These are phyloP conservation scores for Peronospora destructor DNA, from an alignment of 352 stramenopile genomes.

Conservation along the genomic window DNA sequence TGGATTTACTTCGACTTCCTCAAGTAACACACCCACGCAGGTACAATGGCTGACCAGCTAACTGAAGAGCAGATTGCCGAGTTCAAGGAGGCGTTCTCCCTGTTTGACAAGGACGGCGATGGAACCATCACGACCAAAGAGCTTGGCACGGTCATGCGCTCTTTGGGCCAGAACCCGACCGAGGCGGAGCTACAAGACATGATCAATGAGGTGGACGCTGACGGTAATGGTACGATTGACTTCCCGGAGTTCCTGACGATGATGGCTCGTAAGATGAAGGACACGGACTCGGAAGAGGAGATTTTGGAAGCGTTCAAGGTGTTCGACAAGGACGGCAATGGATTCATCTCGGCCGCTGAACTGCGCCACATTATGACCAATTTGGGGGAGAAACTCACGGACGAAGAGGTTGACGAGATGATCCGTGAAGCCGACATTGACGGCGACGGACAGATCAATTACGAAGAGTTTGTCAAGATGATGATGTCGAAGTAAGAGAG, in stretches of 20 bases:
- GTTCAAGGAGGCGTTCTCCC: conserved; percentile 99
- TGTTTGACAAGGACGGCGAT: conserved; percentile 99
- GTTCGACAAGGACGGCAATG: conserved; percentile 98
- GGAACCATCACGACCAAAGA: conserved; percentile 99
- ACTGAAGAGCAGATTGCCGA: conserved; percentile 97
- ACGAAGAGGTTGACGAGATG: conserved; percentile 99
- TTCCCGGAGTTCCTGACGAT: conserved; percentile 99
- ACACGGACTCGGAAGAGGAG: conserved; percentile 98
- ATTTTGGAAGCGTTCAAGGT: conserved; percentile 98
- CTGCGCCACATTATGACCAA: conserved; percentile 99
- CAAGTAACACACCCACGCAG: conserved; percentile 26
- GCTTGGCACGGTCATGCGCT: conserved; percentile 97
- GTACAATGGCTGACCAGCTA: conserved; percentile 82
- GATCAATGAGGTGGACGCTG: conserved; percentile 99
- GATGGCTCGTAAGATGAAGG: conserved; percentile 99
- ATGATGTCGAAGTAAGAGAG: conserved; percentile 95
- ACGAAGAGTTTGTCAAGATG: conserved; percentile 99
- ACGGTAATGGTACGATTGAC: conserved; percentile 99
- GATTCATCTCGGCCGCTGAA: conserved; percentile 97
- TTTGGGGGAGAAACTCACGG: conserved; percentile 97
- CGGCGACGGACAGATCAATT: conserved; percentile 98
- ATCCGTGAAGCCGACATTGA: conserved; percentile 98
- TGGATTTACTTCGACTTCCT: conserved; percentile 45
- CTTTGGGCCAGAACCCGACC: conserved; percentile 96
- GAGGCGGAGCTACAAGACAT: conserved; percentile 98